Evolutionary conservation across 768 basidiomycete genomes (phyloP).

Genomic region (Termitomyces sp.): DNA sequence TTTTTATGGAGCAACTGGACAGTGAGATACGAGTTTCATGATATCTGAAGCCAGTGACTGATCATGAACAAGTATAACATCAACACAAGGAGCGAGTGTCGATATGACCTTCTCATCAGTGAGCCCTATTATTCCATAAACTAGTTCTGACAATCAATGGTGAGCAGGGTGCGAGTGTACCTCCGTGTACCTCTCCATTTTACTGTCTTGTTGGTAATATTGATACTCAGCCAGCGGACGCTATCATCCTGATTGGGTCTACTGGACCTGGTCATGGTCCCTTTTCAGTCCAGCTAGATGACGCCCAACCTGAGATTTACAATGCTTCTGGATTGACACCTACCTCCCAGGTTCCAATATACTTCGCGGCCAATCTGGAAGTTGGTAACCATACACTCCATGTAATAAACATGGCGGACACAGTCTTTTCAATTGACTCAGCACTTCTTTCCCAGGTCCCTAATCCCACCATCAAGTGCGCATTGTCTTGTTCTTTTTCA

Average conservation of each 20-base stretch:
- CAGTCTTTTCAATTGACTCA: neutral
- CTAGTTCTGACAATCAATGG: neutral
- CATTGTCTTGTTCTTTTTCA: neutral
- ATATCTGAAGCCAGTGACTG: too few relatives aligned
- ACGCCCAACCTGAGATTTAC: neutral
- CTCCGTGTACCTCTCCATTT: too few relatives aligned
- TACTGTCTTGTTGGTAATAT: neutral
- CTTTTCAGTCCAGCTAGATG: conserved; percentile 4
- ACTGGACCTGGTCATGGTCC: conserved; percentile 2
- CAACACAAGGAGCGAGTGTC: neutral
- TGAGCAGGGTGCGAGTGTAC: neutral
- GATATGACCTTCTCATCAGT: conserved; percentile 1
- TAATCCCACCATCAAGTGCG: neutral
- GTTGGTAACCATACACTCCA: conserved; percentile 2
- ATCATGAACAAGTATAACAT: neutral
- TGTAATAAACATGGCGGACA: neutral
- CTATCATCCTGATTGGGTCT: neutral
- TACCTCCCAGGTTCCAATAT: neutral
- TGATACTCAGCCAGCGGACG: neutral
- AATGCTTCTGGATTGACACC: neutral
- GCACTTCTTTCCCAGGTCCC: neutral
- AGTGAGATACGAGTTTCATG: neutral
- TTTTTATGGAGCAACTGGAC: neutral
- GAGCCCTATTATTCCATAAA: neutral
- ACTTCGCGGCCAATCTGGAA: neutral